Evolutionary conservation across 2,329 filamentous ascomycete species (phyloP), one percentile per base, ranked within the genome.

Genomic region (Gnomoniopsis smithogilvyi): DNA sequence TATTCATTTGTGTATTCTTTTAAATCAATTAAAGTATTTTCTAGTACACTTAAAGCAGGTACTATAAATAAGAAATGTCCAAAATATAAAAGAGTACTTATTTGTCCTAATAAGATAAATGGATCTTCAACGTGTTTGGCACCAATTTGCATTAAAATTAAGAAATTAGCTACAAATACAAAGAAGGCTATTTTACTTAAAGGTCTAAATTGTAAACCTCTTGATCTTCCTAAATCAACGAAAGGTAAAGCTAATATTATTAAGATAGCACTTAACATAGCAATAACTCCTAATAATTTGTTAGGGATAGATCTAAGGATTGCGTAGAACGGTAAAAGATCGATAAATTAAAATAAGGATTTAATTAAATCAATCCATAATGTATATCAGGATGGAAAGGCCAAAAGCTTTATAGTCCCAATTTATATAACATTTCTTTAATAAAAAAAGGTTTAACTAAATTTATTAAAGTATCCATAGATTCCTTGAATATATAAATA

Each of bases 21-120:
- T 54, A 59, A 54, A 56, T 56, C 54, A 19, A 58, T 52, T 55
- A 58, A 54, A 58, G 50, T 54, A 55, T 61, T 58, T 54, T 58
- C 50, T 45, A 61, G 17, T 51, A 47, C 34, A 60, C 53, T 56
- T 50, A 59, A 24, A 36, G 54, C 21, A 58, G 48, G 49, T 17
- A 59, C 33, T 53, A 62, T 59, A 47, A 61, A 47, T 49, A 54
- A 49, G 51, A 61, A 58, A 48, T 58, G 49, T 54, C 30, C 49
- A 53, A 54, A 58, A 41, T 57, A 61, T 58, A 53, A 53, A 52
- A 51, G 43, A 54, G 47, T 60, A 51, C 52, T 56, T 19, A 60
- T 41, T 56, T 60, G 52, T 43, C 46, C 46, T 33, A 60, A 45
- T 30, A 52, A 60, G 36, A 60, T 56, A 56, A 57, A 51, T 52